Evolutionary conservation across 257 asterid genomes (phyloP), one percentile per base, ranked within the genome.

Genomic region (Solanum habrochaites): DNA sequence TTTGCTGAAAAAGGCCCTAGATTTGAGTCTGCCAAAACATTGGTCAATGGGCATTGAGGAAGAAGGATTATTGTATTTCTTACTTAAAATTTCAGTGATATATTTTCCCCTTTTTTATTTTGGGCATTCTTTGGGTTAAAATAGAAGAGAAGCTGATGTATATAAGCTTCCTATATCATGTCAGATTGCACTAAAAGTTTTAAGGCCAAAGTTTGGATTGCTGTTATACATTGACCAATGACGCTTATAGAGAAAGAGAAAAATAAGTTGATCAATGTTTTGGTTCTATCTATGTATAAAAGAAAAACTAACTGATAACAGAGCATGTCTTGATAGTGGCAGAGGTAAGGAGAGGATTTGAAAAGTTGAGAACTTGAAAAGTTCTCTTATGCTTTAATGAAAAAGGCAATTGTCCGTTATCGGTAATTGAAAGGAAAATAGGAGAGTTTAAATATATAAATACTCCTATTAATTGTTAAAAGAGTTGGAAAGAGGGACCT

Each of bases 1-100:
- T 96, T 96, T 37, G 92, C 90, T 40, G 94, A 94, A 86, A 95
- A 96, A 90, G 92, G 92, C 40, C 88, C 89, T 14, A 93, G 99
- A 56, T 95, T 95, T 70, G 93, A 91, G 92, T 86, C 91, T 85
- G 90, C 95, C 84, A 96, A 95, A 90, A 89, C 89, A 85, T 87
- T 90, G 90, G 74, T 56, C 39, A 89, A 87, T 31, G 91, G 88
- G 81, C 87, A 87, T 21, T 64, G 87, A 90, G 85, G 58, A 90
- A 82, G 15, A 85, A 74, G 64, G 69, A 86, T 32, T 42, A 29
- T 23, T 52, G 14, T 66, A 14, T 42, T 29, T 29, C 18, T 73
- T 25, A 72, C 73, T 52, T 77, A 29, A 14, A 67, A 43, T 43
- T 69, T 86, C 77, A 16, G 75, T 83, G 78, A 49, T 62, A 15